Evolutionary conservation across 768 basidiomycete genomes (phyloP).

Genomic region (Suillus subluteus): DNA sequence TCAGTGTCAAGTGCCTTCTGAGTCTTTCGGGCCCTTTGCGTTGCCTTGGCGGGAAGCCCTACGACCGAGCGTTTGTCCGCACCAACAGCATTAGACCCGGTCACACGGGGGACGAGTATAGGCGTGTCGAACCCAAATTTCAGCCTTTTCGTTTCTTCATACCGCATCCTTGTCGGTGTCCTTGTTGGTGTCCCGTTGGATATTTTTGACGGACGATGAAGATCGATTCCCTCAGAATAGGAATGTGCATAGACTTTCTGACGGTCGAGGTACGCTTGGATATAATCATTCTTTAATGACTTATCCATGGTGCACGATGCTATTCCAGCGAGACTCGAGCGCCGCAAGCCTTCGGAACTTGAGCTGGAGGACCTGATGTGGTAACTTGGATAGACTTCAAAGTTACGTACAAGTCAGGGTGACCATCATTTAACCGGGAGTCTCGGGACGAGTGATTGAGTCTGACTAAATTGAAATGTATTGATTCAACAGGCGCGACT

Average conservation of each 20-base stretch:
- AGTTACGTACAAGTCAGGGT: background rate
- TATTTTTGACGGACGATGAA: slow-evolving; percentile 15
- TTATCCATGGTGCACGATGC: slow-evolving; percentile 21
- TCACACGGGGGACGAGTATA: slow-evolving; percentile 52
- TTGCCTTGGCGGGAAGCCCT: slow-evolving; percentile 4
- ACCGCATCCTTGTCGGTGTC: slow-evolving; percentile 18
- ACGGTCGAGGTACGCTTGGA: slow-evolving; percentile 51
- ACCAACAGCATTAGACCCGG: slow-evolving; percentile 10
- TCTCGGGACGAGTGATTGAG: background rate
- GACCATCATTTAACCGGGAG: background rate
- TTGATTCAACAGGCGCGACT: background rate
- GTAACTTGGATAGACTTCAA: background rate
- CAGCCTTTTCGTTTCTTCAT: slow-evolving; percentile 15
- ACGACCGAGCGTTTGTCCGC: background rate
- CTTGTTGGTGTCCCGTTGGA: slow-evolving; percentile 18
- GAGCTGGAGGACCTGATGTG: background rate
- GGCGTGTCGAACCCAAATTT: slow-evolving; percentile 55
- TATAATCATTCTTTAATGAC: slow-evolving; percentile 44
- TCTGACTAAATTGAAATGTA: background rate
- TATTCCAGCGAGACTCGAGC: background rate
- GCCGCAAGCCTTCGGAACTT: background rate
- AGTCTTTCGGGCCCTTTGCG: slow-evolving; percentile 12
- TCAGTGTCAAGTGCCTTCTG: slow-evolving; percentile 8
- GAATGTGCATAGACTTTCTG: slow-evolving; percentile 48
- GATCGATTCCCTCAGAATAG: slow-evolving; percentile 45